phyloP scores from a whole-genome alignment of 495 filamentous ascomycete genomes.

The Hypoxylon subgilvum region DNA sequence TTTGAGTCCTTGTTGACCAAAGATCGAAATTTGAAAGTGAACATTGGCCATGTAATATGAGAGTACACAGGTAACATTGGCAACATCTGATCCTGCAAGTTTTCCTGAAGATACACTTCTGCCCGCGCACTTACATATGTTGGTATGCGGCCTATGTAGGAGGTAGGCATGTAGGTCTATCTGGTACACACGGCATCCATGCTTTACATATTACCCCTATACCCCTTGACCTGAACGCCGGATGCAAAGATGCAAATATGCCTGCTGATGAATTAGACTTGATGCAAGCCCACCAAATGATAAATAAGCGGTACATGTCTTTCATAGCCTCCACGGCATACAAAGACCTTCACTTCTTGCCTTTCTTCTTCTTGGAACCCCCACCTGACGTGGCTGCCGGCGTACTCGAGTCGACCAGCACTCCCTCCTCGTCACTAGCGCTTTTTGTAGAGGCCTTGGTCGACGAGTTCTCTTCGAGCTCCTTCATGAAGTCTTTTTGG shows the following conservation, averaged over 20 bases:
- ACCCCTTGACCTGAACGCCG: constrained; percentile 31
- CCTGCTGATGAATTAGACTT: constrained; percentile 9
- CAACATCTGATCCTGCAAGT: no score
- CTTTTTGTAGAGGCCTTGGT: constrained; percentile 41
- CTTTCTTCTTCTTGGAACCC: constrained; percentile 74
- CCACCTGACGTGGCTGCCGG: constrained; percentile 56
- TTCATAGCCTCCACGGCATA: background rate
- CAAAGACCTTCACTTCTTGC: constrained; percentile 66
- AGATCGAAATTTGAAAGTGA: no score
- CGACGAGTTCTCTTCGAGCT: constrained; percentile 66
- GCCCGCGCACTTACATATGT: no score
- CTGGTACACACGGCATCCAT: constrained; percentile 9
- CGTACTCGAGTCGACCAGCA: constrained; percentile 77
- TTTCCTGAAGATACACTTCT: no score
- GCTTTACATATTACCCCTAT: constrained; percentile 21
- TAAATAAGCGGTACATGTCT: background rate
- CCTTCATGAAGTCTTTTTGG: constrained; percentile 81
- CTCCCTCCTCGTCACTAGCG: constrained; percentile 81
- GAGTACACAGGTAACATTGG: no score
- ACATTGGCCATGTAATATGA: no score
- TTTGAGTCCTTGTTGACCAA: no score
- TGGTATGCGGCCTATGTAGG: no score
- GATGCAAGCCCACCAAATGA: constrained; percentile 3
- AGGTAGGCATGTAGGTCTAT: constrained; percentile 14
- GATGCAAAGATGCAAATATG: constrained; percentile 28